phyloP scores from a whole-genome alignment of 2,329 filamentous ascomycete genomes.

The Penicillium sp. region DNA sequence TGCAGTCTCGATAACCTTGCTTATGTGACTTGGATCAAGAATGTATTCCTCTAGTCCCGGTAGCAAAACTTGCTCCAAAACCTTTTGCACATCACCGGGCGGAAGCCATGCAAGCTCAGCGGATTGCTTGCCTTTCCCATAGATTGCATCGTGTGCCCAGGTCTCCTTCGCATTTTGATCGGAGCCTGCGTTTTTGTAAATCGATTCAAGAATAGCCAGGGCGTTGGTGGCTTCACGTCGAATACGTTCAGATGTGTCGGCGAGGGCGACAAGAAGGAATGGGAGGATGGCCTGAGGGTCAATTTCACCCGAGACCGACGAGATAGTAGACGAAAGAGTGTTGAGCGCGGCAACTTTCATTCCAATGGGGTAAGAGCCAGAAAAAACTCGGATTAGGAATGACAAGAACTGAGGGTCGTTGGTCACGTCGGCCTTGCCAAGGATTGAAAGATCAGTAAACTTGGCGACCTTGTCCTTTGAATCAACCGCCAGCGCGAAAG shows the following conservation, averaged over 20 bases:
- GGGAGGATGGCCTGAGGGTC: constrained; percentile 80
- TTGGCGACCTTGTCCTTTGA: constrained; percentile 28
- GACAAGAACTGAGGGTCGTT: constrained; percentile 63
- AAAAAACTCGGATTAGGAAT: constrained; percentile 72
- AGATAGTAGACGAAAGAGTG: constrained; percentile 53
- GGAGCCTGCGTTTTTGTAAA: constrained; percentile 47
- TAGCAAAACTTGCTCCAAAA: constrained; percentile 62
- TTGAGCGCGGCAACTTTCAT: constrained; percentile 65
- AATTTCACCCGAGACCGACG: constrained; percentile 46
- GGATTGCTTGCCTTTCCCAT: constrained; percentile 51
- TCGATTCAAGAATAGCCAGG: constrained; percentile 50
- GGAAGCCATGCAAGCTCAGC: constrained; percentile 53
- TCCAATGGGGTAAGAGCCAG: constrained; percentile 61
- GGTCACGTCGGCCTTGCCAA: constrained; percentile 42
- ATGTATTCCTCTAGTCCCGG: constrained; percentile 79
- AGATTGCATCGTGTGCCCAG: constrained; percentile 62
- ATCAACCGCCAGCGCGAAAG: constrained; percentile 33
- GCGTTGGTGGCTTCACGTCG: constrained; percentile 68
- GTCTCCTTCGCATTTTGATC: constrained; percentile 29
- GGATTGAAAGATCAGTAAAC: constrained; percentile 37
- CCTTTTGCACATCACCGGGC: constrained; percentile 51
- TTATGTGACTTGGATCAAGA: constrained; percentile 67
- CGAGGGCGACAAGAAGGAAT: constrained; percentile 68
- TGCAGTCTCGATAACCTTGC: constrained; percentile 55
- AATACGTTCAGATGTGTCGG: constrained; percentile 69